Evolutionary conservation across 495 filamentous ascomycete genomes (phyloP).

Genomic region (Rhizodiscina lignyota): DNA sequence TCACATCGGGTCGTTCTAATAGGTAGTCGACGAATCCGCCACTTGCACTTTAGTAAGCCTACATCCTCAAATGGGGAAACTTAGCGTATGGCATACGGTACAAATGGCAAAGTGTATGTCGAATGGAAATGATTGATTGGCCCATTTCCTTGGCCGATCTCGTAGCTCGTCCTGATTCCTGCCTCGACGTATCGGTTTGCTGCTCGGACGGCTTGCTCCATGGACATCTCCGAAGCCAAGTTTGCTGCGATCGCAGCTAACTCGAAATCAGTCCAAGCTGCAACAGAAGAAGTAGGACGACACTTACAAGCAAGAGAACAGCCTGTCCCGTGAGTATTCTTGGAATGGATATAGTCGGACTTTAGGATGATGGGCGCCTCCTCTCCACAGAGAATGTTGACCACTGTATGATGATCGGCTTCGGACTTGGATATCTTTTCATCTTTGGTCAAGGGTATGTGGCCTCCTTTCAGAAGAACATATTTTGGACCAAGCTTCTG

Average conservation of each 20-base stretch:
- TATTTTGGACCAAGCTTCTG: conserved; percentile 54
- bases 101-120: conserved; percentile 58
- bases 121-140: conserved; percentile 95
- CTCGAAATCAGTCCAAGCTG: conserved; percentile 1
- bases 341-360: conserved; percentile 48
- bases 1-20: conserved; percentile 57
- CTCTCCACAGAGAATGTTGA: conserved; percentile 59
- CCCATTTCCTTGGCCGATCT: conserved; percentile 65
- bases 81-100: conserved; percentile 40
- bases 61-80: background rate
- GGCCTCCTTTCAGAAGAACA: conserved; percentile 84
- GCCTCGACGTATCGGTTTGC: conserved; percentile 71
- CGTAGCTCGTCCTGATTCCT: conserved; percentile 60
- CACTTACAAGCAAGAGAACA: conserved; percentile 76
- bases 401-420: conserved; percentile 43
- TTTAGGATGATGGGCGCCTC: conserved; percentile 39
- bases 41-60: conserved; percentile 24
- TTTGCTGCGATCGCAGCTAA: conserved; percentile 77
- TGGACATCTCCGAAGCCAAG: conserved; percentile 41
- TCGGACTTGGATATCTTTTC: conserved; percentile 32
- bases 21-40: conserved; percentile 74
- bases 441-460: conserved; percentile 60
- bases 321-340: conserved; percentile 87
- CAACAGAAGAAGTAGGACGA: background rate
- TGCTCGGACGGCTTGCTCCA: conserved; percentile 46